Base-by-base conservation (phyloP, 176 grass and related monocot species). In the Themeda triandra region DNA sequence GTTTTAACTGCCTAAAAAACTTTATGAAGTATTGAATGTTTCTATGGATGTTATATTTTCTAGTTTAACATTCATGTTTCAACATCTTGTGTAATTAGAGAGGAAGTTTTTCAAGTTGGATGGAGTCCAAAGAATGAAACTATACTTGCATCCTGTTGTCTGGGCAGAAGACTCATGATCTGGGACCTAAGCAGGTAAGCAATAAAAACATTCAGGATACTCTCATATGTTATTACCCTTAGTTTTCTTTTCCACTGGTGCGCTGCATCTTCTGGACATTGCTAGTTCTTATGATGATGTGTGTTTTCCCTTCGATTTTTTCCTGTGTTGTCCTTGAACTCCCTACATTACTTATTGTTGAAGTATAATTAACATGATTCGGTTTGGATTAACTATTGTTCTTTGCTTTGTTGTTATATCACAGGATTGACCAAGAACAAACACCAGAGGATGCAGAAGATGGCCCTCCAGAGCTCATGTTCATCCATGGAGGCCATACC, bases 51-150 rank as follows among this genome's bases (percentile, higher is more conserved):
- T 37, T 39, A 49, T 69, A 29, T 39, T 74, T 74, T 11, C 29
- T 78, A 46, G 75, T 72, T 46, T 73, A 13, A n/a, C 63, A 76
- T 32, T 78, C 77, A 18, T 49, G n/a, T 7, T 3, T 76, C 7
- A 77, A 79, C 46, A 27, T n/a, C 33, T 80, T 80, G 29, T 93
- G 54, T 82, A 68, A 74, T 80, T 63, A 99, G 96, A 83, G 96
- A 99, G 88, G 89, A 96, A 48, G 93, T 99, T 70, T 99, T 96
- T 87, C 96, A 99, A 96, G 96, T 99, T 84, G 96, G 96, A 41
- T 99, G 96, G 96, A 99, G 88, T 83, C 91, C 96, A n/a, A 99
- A 86, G 81, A 99, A 96, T 77, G 96, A 99, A 80, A 99, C 93
- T 69, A 94, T 99, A 86, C 91, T 99, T 70, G 93, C 96, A 76